Evolutionary conservation across 352 stramenopile species (phyloP), one percentile per base, ranked within the genome.

Genomic region (Phytophthora crassamura): DNA sequence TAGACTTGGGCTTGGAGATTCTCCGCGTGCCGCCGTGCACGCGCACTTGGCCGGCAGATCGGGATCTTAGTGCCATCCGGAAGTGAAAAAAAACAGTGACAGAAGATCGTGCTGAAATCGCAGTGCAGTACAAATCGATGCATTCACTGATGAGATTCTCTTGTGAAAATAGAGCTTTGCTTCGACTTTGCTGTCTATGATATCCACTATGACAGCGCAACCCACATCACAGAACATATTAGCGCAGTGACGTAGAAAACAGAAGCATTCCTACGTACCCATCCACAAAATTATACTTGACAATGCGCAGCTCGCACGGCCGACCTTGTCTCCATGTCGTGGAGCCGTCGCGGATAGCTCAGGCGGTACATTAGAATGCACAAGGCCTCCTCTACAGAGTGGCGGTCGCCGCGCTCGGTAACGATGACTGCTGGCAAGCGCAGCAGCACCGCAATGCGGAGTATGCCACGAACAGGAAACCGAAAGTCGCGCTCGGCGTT

Each of bases 391-490:
- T 49, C 20, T 15, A 49, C 22, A 49, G 11, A 43, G 38, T n/a
- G 28, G 38, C 38, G 38, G 38, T 43, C 38, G 5, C 11, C 38
- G n/a, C 12, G 42, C 10, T 49, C 42, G 10, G 22, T 49, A 34
- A 49, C 10, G 5, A 49, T 49, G 22, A 35, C 10, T 28, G 22
- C 42, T 43, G 38, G 38, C 38, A 43, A 43, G 0, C 38, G 38
- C 38, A 43, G 6, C 1, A 43, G n/a, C 15, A 43, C 7, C 38
- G 20, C 38, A 43, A 25, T 15, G n/a, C n/a, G 38, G 38, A 25
- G n/a, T 43, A 43, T 43, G 38, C n/a, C 15, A 14, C n/a, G n/a
- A 43, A 35, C 42, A 49, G 16, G 28, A 49, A 49, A 49, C 22
- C 20, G 42, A 35, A 49, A 49, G 20, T 33, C 22, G 18, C 18